Evolutionary conservation across 139 green algal genomes (phyloP).

Genomic region (Tetraselmis striata): DNA sequence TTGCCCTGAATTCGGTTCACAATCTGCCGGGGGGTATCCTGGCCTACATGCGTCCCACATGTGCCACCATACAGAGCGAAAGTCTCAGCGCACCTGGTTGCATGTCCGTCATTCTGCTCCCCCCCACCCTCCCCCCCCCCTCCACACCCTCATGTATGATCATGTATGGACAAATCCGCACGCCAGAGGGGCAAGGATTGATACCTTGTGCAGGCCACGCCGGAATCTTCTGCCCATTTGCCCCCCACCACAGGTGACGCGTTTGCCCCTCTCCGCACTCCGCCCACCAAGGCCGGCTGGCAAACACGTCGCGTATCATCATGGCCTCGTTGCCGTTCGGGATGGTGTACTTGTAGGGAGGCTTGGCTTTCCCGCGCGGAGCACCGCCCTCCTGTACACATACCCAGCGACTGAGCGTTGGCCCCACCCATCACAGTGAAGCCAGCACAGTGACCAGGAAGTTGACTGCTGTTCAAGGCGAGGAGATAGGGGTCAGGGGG

Average conservation of each 20-base stretch:
- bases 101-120: not conserved
- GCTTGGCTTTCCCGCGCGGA: too few relatives aligned
- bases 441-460: too few relatives aligned
- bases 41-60: too few relatives aligned
- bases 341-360: conserved; percentile 19
- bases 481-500: too few relatives aligned
- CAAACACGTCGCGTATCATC: conserved; percentile 30
- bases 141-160: conserved; percentile 7
- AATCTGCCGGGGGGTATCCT: too few relatives aligned
- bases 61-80: too few relatives aligned
- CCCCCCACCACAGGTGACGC: conserved; percentile 37
- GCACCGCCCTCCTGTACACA: too few relatives aligned
- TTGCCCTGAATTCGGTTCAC: conserved; percentile 36
- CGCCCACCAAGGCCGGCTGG: conserved; percentile 28
- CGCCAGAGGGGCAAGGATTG: not conserved
- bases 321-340: conserved; percentile 35
- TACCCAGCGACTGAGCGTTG: too few relatives aligned
- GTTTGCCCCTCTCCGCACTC: not conserved
- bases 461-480: too few relatives aligned
- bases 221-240: conserved; percentile 33
- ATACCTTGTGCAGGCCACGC: conserved; percentile 2
- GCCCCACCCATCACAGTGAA: too few relatives aligned
- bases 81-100: too few relatives aligned
- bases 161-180: not conserved
- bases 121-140: not conserved